phyloP scores from a whole-genome alignment of 2,329 filamentous ascomycete genomes.

The Ascochyta pisi region DNA sequence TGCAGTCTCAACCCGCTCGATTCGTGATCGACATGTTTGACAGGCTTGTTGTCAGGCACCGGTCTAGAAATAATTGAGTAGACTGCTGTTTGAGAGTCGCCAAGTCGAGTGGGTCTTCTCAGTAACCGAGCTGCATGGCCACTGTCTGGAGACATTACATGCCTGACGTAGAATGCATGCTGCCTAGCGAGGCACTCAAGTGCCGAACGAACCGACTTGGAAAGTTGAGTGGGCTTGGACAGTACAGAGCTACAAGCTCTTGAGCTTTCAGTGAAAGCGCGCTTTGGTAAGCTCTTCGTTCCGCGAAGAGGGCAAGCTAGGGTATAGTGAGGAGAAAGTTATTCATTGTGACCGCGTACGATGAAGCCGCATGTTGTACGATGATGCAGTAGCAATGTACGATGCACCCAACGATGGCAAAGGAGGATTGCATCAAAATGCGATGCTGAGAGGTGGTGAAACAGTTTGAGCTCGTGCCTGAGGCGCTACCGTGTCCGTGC shows the following conservation, averaged over 20 bases:
- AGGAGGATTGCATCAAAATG: conserved; percentile 7
- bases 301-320: not conserved
- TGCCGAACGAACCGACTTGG: conserved; percentile 14
- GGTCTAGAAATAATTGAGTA: conserved; percentile 21
- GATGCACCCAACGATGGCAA: not conserved
- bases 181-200: conserved; percentile 9
- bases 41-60: conserved; percentile 22
- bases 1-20: conserved; percentile 21
- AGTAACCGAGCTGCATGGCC: conserved; percentile 30
- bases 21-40: conserved; percentile 18
- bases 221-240: not conserved
- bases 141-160: conserved; percentile 38
- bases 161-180: conserved; percentile 21
- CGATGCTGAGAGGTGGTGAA: conserved; percentile 12
- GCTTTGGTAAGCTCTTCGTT: not conserved
- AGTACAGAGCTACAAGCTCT: not conserved
- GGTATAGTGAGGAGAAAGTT: no score
- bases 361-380: not conserved
- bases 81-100: conserved; percentile 32
- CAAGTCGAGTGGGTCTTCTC: conserved; percentile 26
- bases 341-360: not conserved
- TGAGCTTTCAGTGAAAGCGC: not conserved
- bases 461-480: conserved; percentile 14
- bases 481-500: no score
- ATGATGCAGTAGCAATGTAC: not conserved